These are phyloP conservation scores for Rhododendron kiyosumense DNA, from an alignment of 148 eudicot genomes.

Conservation along the genomic window DNA sequence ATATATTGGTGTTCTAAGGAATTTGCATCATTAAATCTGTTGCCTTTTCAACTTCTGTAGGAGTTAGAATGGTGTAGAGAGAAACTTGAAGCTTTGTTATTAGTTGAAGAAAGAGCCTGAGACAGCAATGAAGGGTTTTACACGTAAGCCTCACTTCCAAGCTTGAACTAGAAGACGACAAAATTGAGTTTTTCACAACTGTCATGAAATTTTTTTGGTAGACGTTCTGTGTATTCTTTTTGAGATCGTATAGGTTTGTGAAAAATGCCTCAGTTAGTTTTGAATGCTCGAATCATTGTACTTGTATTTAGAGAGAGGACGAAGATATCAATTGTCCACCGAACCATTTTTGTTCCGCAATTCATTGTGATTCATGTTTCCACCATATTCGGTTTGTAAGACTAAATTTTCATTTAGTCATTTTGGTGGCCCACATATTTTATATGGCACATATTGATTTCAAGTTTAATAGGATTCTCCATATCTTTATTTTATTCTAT, in stretches of 20 bases:
- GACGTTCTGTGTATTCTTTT: not conserved
- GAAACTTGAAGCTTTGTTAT: conserved; percentile 50
- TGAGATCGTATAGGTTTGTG: not conserved
- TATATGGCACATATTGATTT: too few species aligned
- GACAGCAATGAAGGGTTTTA: not conserved
- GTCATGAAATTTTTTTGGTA: not conserved
- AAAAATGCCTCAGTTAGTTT: not conserved
- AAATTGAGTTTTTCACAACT: not conserved
- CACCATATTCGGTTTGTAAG: not conserved
- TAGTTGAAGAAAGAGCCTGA: conserved; percentile 42
- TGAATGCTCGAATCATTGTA: not conserved
- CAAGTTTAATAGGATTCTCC: too few species aligned
- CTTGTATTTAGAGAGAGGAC: not conserved
- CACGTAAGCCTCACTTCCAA: not conserved
- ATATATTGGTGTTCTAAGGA: not conserved
- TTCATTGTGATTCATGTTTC: not conserved
- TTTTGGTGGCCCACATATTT: too few species aligned
- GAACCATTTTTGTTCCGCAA: not conserved
- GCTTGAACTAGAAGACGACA: not conserved
- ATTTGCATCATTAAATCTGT: not conserved
- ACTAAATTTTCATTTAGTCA: too few species aligned
- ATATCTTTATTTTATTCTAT: too few species aligned
- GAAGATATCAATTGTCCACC: not conserved
- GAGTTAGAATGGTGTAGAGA: conserved; percentile 61
- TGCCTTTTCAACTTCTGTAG: conserved; percentile 28